These are phyloP conservation scores for Allium sativum DNA, from an alignment of 106 monocot genomes.

Conservation along the genomic window DNA sequence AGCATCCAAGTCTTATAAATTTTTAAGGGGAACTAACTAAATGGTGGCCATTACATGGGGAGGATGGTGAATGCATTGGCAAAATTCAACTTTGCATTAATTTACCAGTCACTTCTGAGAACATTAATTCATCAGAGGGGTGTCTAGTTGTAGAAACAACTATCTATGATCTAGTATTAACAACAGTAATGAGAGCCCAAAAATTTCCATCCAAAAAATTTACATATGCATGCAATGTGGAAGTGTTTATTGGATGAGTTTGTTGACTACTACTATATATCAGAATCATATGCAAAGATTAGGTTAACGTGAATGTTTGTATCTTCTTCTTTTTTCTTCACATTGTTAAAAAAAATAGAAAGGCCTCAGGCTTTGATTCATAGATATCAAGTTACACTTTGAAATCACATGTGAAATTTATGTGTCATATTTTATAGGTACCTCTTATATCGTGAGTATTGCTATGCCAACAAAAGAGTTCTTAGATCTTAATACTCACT, in stretches of 20 bases:
- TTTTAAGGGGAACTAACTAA: constrained; percentile 38
- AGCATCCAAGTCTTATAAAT: no score
- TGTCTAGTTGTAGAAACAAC: constrained; percentile 77
- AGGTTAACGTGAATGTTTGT: constrained; percentile 31
- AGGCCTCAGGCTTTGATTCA: not conserved
- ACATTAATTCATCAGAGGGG: constrained; percentile 41
- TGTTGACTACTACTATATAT: constrained; percentile 79
- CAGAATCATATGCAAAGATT: constrained; percentile 77
- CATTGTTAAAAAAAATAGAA: not conserved
- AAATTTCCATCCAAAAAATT: constrained; percentile 56
- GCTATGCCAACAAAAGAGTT: constrained; percentile 89
- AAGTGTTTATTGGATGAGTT: constrained; percentile 84
- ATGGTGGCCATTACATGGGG: constrained; percentile 75
- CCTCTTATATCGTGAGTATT: constrained; percentile 70
- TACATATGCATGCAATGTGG: constrained; percentile 64
- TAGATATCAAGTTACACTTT: not conserved
- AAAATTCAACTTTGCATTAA: constrained; percentile 64
- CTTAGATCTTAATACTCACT: constrained; percentile 57
- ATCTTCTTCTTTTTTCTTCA: not conserved
- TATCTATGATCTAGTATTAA: constrained; percentile 75
- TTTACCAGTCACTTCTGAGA: constrained; percentile 35
- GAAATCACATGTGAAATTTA: not conserved
- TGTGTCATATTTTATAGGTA: constrained; percentile 40
- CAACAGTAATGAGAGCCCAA: constrained; percentile 76
- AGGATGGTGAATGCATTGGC: constrained; percentile 56